Percentiles rank a stretch among this genome's conserved stretches.
phyloP scores from a whole-genome alignment of 1,284 basidiomycete species.

The Laetiporus sulphureus region DNA sequence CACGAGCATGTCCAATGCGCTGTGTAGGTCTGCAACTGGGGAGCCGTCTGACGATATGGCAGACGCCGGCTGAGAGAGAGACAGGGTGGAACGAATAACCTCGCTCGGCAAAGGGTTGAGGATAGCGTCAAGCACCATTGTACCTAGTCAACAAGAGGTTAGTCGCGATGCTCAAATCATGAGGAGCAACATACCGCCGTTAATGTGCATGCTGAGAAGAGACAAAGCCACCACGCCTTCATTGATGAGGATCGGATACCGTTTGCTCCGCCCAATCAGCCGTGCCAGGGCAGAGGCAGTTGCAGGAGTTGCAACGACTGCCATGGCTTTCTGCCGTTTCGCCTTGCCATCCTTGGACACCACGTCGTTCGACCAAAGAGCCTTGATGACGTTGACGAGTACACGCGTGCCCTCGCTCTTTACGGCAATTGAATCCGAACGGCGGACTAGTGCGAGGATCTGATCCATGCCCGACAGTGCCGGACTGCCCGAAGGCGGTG shows the following conservation, averaged over 20 bases:
- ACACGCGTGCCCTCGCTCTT: slow-evolving; percentile 88
- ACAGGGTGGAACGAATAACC: slow-evolving; percentile 21
- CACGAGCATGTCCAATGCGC: slow-evolving; percentile 60
- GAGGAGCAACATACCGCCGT: slow-evolving; percentile 48
- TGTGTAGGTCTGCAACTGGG: slow-evolving; percentile 36
- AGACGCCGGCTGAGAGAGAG: slow-evolving; percentile 35
- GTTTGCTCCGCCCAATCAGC: slow-evolving; percentile 70
- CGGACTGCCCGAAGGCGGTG: slow-evolving; percentile 39
- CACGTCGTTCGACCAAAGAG: slow-evolving; percentile 53
- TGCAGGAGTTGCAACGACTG: slow-evolving; percentile 42
- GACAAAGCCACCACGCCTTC: slow-evolving; percentile 85
- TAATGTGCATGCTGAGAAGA: slow-evolving; percentile 58
- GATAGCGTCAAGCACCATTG: slow-evolving; percentile 54
- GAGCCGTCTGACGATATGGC: slow-evolving; percentile 29
- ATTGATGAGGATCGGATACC: slow-evolving; percentile 82
- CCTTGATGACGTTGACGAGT: slow-evolving; percentile 76
- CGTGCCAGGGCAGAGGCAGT: slow-evolving; percentile 60
- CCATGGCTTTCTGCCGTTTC: slow-evolving; percentile 49
- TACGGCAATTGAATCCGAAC: slow-evolving; percentile 78
- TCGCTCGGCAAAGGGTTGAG: slow-evolving; percentile 45
- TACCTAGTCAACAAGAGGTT: slow-evolving; percentile 33
- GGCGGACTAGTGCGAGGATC: slow-evolving; percentile 68
- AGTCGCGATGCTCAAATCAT: slow-evolving; percentile 5
- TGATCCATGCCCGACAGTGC: too few species aligned
- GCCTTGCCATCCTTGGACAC: slow-evolving; percentile 28